Evolutionary conservation across 2,329 filamentous ascomycete genomes (phyloP).

Genomic region (Neobulgaria alba): DNA sequence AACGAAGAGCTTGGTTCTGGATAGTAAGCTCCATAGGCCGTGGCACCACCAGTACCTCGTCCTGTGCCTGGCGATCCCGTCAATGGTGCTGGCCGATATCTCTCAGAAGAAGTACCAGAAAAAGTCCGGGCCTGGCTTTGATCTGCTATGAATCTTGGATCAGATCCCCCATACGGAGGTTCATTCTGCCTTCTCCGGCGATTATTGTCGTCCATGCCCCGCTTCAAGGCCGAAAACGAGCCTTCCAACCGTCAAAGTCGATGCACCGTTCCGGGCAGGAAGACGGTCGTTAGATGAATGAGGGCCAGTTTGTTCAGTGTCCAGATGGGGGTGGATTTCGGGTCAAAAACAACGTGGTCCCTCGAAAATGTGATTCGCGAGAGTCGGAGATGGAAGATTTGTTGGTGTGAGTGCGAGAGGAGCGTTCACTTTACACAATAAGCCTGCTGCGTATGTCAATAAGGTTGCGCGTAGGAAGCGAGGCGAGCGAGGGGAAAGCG

Average conservation of each 20-base stretch:
- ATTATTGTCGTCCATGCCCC: conserved; percentile 72
- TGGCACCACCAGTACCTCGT: conserved; percentile 42
- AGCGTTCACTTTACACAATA: conserved; percentile 2
- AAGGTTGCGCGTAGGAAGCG: neutral
- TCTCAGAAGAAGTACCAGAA: conserved; percentile 27
- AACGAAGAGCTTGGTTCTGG: conserved; percentile 44
- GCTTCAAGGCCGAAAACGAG: conserved; percentile 41
- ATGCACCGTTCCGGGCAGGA: conserved; percentile 56
- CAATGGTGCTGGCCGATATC: conserved; percentile 41
- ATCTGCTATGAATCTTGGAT: conserved; percentile 39
- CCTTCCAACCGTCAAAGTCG: conserved; percentile 51
- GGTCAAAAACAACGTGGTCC: neutral
- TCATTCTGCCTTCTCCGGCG: conserved; percentile 69
- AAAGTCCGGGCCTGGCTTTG: conserved; percentile 23
- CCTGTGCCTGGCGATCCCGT: conserved; percentile 36
- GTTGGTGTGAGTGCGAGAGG: neutral
- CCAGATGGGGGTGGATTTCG: conserved; percentile 2
- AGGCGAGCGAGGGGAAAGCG: neutral
- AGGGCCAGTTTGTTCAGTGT: conserved; percentile 56
- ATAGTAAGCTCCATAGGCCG: conserved; percentile 52
- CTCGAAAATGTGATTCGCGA: no score
- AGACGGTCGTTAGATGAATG: conserved; percentile 50
- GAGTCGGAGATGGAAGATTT: no score
- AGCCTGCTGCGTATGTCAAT: neutral
- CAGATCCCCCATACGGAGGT: conserved; percentile 53